A percentile compares a stretch with the other conserved stretches of the same genome.
These are phyloP conservation scores for Podaxis sp. DNA, from an alignment of 768 basidiomycete genomes.

Conservation along the genomic window DNA sequence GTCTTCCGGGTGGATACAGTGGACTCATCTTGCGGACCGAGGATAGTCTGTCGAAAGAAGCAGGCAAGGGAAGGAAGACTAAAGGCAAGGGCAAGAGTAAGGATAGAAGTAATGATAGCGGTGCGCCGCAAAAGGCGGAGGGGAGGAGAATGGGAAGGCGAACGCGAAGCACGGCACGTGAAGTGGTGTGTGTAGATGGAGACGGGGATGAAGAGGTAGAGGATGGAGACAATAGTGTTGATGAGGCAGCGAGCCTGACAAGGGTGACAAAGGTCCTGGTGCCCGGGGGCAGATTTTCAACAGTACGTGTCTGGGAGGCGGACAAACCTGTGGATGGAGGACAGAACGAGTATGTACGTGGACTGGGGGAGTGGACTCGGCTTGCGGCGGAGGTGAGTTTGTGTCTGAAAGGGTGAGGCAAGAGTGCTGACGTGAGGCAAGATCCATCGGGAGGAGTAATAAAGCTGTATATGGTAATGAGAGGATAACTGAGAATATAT, in stretches of 20 bases:
- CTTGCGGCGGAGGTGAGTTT: conserved; percentile 60
- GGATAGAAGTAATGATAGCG: no score
- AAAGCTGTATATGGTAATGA: conserved; percentile 1
- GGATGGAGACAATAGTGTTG: conserved; percentile 20
- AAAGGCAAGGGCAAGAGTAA: background rate
- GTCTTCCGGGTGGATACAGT: conserved; percentile 63
- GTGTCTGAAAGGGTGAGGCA: background rate
- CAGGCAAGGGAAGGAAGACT: background rate
- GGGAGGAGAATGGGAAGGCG: background rate
- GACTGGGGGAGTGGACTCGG: conserved; percentile 69
- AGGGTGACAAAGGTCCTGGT: conserved; percentile 26
- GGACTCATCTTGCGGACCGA: conserved; percentile 54
- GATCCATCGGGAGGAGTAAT: conserved; percentile 10
- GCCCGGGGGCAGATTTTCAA: conserved; percentile 57
- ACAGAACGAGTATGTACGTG: conserved; percentile 69
- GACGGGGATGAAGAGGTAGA: background rate
- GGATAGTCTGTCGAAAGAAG: background rate
- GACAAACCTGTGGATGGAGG: conserved; percentile 71
- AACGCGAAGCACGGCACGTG: background rate
- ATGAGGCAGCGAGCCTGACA: conserved; percentile 20
- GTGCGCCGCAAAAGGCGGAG: background rate
- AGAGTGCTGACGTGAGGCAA: background rate
- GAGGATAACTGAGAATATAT: background rate
- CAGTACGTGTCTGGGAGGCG: conserved; percentile 74
- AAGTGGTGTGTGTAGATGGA: background rate